Evolutionary conservation across 192 early-diverging fungal genomes (phyloP).

Genomic region (Borealophlyctis nickersoniae): DNA sequence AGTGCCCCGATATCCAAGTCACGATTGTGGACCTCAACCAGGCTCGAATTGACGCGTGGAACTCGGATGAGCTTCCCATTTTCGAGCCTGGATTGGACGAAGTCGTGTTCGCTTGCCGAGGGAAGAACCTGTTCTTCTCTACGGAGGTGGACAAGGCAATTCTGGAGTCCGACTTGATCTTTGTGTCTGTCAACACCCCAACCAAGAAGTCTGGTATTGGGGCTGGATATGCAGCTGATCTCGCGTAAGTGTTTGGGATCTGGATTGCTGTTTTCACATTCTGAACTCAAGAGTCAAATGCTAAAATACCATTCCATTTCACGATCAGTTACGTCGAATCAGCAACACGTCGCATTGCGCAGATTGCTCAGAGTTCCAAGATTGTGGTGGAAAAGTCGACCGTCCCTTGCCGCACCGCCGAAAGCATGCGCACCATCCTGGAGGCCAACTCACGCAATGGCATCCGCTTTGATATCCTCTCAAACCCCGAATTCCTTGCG

Average conservation of each 20-base stretch:
- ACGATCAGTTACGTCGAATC: slow-evolving; percentile 61
- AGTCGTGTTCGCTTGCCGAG: slow-evolving; percentile 69
- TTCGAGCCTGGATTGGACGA: slow-evolving; percentile 91
- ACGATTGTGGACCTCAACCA: slow-evolving; percentile 85
- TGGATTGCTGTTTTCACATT: background rate
- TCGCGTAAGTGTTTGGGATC: slow-evolving; percentile 39
- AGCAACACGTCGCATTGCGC: slow-evolving; percentile 79
- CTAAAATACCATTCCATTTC: slow-evolving; percentile 76
- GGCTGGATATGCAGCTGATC: slow-evolving; percentile 77
- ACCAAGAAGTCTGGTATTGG: slow-evolving; percentile 74
- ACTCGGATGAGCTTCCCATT: slow-evolving; percentile 81
- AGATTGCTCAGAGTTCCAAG: slow-evolving; percentile 72
- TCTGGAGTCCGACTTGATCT: slow-evolving; percentile 76
- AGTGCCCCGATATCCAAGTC: slow-evolving; percentile 82
- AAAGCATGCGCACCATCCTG: slow-evolving; percentile 79
- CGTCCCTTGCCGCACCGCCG: slow-evolving; percentile 88
- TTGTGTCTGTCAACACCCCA: slow-evolving; percentile 92
- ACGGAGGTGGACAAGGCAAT: slow-evolving; percentile 79
- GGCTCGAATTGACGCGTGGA: slow-evolving; percentile 84
- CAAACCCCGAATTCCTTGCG: slow-evolving; percentile 95
- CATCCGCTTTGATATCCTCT: slow-evolving; percentile 80
- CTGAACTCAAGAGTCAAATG: slow-evolving; percentile 43
- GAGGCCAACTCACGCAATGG: slow-evolving; percentile 65
- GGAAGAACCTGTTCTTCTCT: slow-evolving; percentile 83
- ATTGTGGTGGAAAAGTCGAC: slow-evolving; percentile 95